Evolutionary conservation across 371 early-diverging fungal species (phyloP).

Genomic region (Zychaea mexicana): DNA sequence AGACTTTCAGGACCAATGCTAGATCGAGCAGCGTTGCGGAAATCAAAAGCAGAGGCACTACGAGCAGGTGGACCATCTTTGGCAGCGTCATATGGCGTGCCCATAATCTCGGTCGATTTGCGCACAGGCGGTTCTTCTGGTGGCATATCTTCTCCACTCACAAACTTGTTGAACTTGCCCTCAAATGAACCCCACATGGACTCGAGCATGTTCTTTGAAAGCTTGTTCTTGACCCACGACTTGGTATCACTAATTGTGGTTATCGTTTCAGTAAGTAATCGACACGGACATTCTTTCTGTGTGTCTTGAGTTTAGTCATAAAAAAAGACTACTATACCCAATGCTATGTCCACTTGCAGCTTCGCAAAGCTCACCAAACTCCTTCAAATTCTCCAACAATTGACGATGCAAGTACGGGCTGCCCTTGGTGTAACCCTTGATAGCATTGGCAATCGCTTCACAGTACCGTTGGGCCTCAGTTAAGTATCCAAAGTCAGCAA

Average conservation of each 20-base stretch:
- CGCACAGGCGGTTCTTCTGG: constrained; percentile 34
- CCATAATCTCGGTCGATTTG: constrained; percentile 55
- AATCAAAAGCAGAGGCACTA: constrained; percentile 33
- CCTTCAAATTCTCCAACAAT: constrained; percentile 65
- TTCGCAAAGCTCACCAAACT: constrained; percentile 50
- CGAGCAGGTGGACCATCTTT: constrained; percentile 24
- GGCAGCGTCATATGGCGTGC: constrained; percentile 16
- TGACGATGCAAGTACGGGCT: constrained; percentile 77
- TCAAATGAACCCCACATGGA: constrained; percentile 72
- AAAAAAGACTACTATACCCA: constrained; percentile 25
- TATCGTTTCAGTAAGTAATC: no score
- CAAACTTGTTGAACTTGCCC: constrained; percentile 72
- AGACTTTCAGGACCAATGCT: constrained; percentile 21
- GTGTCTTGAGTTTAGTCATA: no score
- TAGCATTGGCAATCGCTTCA: constrained; percentile 72
- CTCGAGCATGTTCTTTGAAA: constrained; percentile 64
- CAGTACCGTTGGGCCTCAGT: constrained; percentile 77
- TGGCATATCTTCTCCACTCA: constrained; percentile 62
- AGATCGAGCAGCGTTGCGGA: constrained; percentile 16
- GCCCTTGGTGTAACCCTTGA: constrained; percentile 72
- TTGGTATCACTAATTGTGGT: constrained; percentile 32
- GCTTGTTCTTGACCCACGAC: constrained; percentile 60
- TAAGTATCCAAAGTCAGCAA: constrained; percentile 79
- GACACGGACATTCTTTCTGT: no score
- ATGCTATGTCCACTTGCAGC: constrained; percentile 41